Conservation (phyloP, 306 rosid genomes). For the Mimosa bimucronata region DNA sequence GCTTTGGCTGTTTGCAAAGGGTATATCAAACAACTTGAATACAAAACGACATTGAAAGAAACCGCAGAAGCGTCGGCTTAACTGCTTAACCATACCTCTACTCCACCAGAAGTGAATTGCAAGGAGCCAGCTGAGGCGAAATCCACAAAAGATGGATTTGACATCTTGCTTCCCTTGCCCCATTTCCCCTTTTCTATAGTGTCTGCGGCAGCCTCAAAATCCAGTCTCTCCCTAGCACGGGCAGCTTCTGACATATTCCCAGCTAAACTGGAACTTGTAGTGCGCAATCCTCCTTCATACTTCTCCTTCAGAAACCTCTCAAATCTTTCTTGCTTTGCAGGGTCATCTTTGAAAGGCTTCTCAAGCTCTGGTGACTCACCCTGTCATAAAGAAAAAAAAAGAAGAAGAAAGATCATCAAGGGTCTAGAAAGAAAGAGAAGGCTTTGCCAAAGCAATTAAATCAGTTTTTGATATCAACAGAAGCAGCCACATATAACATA, state of each 20-base stretch:
- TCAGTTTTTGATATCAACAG: not conserved
- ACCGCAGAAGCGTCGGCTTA: constrained; percentile 36
- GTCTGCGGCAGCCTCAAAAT: constrained; percentile 96
- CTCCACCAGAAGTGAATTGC: constrained; percentile 84
- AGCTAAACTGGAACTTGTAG: constrained; percentile 71
- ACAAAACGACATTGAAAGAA: constrained; percentile 34
- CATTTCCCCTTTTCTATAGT: constrained; percentile 73
- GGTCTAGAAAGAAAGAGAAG: constrained; percentile 5
- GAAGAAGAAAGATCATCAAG: constrained; percentile 1
- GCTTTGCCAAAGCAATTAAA: constrained; percentile 1
- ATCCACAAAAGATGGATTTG: constrained; percentile 53
- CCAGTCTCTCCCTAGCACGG: constrained; percentile 93
- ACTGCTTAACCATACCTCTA: constrained; percentile 68
- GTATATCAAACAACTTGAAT: constrained; percentile 40
- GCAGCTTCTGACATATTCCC: constrained; percentile 87
- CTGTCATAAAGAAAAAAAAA: constrained; percentile 51
- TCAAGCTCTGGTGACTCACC: constrained; percentile 53
- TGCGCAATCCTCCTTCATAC: constrained; percentile 89
- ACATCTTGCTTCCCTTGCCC: constrained; percentile 61
- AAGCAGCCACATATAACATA: not conserved
- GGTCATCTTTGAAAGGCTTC: constrained; percentile 90
- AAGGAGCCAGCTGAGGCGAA: constrained; percentile 67
- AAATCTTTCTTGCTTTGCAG: constrained; percentile 91
- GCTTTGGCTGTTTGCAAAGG: constrained; percentile 59
- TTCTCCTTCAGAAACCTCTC: constrained; percentile 88